Base-by-base conservation (phyloP, 228 moss, liverwort and hornwort species). In the Sphagnum fallax region DNA sequence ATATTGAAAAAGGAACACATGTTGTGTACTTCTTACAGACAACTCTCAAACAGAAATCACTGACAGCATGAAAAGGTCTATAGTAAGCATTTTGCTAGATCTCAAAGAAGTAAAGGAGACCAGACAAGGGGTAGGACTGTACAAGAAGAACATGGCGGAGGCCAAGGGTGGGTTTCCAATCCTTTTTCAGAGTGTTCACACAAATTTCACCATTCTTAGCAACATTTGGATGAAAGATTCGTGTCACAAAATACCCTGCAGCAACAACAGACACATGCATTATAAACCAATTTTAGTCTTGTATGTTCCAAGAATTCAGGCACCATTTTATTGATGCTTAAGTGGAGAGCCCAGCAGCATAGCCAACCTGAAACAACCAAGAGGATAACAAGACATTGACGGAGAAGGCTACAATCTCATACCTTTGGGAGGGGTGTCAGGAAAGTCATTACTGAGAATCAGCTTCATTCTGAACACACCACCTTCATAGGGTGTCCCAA, bases 81-180 rank as follows among this genome's bases (percentile, higher is more conserved):
- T 32, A 32, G 32, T 32, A 32, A 32, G 32, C 32, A 32, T 32
- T 32, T 32, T 32, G 55, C 9, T 3, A 55, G 0, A 55, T 55
- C 55, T 55, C 55, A 55, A 12, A 55, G 12, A 12, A 55, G 9
- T 55, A 55, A 55, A 12, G 55, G 12, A 55, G 55, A 12, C 32
- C 32, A 32, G 32, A 32, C 32, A 32, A 32, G 32, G 32, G 32
- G 2, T 32, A 32, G 2, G 32, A 62, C 68, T 86, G 51, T 87
- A 98, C 98, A 51, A 98, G 88, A 53, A 98, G 87, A 51, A 98
- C 91, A 80, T 98, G 98, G 51, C 94, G 98, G 52, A 98, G 86
- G 66, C 94, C 94, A n/a, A 98, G 86, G 67, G 93, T 98, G 67
- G 98, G 98, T 82, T 98, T 98, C 98, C 98, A 98, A 60, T 98